phyloP scores from a whole-genome alignment of 2,329 filamentous ascomycete species.

The Botrytis galanthina region DNA sequence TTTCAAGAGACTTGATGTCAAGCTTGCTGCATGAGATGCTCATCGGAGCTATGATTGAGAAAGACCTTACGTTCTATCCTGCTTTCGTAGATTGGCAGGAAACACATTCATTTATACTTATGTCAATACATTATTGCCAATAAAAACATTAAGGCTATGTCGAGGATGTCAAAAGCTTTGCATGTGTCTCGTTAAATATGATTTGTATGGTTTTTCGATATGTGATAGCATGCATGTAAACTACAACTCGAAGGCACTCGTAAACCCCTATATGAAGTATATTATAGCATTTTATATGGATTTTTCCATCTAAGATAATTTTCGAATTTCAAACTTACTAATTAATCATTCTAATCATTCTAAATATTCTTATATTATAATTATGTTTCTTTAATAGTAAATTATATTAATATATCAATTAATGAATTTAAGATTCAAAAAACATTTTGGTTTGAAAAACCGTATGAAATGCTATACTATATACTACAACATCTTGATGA shows the following conservation, averaged over 20 bases:
- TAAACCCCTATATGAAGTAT: no score
- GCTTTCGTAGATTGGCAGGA: not conserved
- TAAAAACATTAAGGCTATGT: not conserved
- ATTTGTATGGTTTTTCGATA: not conserved
- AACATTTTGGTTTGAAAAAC: no score
- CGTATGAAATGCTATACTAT: no score
- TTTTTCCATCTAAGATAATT: no score
- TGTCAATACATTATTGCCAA: not conserved
- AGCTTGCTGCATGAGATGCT: slow-evolving; percentile 22
- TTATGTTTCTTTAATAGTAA: no score
- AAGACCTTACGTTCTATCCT: not conserved
- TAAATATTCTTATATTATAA: no score
- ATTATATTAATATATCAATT: no score
- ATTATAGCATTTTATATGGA: no score
- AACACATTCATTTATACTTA: not conserved
- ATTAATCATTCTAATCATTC: no score
- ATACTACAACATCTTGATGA: no score
- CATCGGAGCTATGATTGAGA: not conserved
- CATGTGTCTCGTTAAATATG: not conserved
- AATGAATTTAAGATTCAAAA: no score
- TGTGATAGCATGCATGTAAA: not conserved
- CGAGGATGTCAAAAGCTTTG: not conserved
- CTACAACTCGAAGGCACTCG: not conserved
- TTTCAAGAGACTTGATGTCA: slow-evolving; percentile 51
- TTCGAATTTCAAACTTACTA: no score